Base-by-base conservation (phyloP, 129 eudicot species). In the Solidago caesia region DNA sequence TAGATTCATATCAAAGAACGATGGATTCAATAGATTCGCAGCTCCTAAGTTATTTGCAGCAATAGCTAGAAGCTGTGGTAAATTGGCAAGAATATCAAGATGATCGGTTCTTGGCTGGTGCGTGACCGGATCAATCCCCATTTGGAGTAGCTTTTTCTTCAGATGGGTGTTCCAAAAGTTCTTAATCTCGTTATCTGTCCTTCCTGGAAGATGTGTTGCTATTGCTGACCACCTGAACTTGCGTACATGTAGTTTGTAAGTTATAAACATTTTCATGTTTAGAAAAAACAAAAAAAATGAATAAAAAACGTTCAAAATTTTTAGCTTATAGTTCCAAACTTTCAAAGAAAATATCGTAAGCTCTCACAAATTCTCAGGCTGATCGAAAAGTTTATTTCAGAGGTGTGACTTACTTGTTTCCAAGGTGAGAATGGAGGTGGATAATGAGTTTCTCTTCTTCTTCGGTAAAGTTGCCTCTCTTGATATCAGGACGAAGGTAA, bases 61-160 rank as follows among this genome's bases (percentile, higher is more conserved):
- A 59, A 76, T 8, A 33, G 83, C 87, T 2, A 84, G 77, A 33
- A 84, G 79, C 44, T 84, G 88, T 39, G 88, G 85, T 15, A 84
- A 82, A 77, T 84, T 57, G 49, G 85, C 82, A n/a, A 86, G 75
- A 73, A 85, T 55, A 60, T 82, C 77, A 7, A 81, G 89, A 69
- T 84, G 87, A 62, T 85, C 87, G 6, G 87, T 86, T 80, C 83
- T 81, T 60, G 84, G 85, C 44, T 77, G 83, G 64, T 86, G 90
- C 8, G 87, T 79, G 62, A 83, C 87, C 6, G 87, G 87, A 80
- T 84, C 87, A 29, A 84, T 84, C 49, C 89, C 89, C 89, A 85
- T 85, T 77, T 85, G 89, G 14, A 85, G 83, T 41, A 85, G 84
- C 61, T 85, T 85, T 53, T 85, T 85, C 84, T 80, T 85, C 12